Conservation (phyloP, 495 filamentous ascomycete genomes). For the Schizothecium vesticola region DNA sequence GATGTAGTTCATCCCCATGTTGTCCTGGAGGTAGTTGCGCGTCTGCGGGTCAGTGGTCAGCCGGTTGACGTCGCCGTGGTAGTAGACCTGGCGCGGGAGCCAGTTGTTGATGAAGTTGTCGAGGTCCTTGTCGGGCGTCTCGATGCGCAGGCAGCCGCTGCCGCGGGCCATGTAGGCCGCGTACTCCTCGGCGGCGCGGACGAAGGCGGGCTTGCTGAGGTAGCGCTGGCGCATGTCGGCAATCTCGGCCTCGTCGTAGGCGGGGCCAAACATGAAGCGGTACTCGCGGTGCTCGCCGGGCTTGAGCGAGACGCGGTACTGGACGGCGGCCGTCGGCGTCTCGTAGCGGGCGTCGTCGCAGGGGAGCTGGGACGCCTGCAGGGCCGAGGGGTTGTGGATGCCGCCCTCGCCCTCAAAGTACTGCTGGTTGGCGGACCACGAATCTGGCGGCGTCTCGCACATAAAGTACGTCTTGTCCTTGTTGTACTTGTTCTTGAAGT, state of each 20-base stretch:
- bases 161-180: constrained; percentile 45
- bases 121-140: constrained; percentile 50
- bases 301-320: constrained; percentile 43
- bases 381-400: constrained; percentile 45
- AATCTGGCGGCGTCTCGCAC: constrained; percentile 45
- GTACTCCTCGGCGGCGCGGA: constrained; percentile 38
- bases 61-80: constrained; percentile 55
- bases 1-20: constrained; percentile 58
- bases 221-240: constrained; percentile 42
- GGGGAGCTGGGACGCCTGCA: constrained; percentile 33
- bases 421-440: constrained; percentile 47
- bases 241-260: constrained; percentile 47
- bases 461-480: constrained; percentile 56
- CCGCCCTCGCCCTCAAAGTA: constrained; percentile 54
- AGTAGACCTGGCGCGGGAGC: constrained; percentile 52
- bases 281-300: constrained; percentile 39
- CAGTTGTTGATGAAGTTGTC: constrained; percentile 57
- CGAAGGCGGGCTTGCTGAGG: constrained; percentile 46
- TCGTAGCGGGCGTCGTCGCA: constrained; percentile 50
- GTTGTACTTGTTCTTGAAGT: constrained; percentile 52
- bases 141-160: constrained; percentile 45
- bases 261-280: constrained; percentile 52
- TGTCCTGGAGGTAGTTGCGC: constrained; percentile 54
- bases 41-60: constrained; percentile 55
- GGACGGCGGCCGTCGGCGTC: constrained; percentile 49